phyloP scores from a whole-genome alignment of 306 rosid genomes.

The Pyrus bretschneideri region DNA sequence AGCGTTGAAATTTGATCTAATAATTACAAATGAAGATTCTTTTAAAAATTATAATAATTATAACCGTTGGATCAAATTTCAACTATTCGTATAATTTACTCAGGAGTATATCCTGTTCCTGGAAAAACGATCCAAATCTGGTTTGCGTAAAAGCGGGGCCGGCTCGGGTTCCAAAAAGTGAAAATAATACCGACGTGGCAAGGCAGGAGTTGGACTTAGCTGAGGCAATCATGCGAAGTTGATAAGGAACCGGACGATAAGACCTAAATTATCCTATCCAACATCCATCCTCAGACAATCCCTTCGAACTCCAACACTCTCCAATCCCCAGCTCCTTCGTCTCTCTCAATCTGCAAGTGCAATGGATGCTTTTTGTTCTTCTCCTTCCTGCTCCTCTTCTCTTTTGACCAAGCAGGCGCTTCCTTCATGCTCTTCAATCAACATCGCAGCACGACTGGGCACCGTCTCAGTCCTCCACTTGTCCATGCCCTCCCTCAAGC shows the following conservation, averaged over 20 bases:
- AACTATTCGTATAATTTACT: too few relatives aligned
- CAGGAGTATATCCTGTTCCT: too few relatives aligned
- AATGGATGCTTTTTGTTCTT: slow-evolving; percentile 40
- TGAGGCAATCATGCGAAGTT: background rate
- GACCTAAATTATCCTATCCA: slow-evolving; percentile 12
- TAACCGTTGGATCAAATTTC: too few relatives aligned
- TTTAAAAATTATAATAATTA: too few relatives aligned
- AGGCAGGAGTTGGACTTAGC: background rate
- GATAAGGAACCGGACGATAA: slow-evolving; percentile 1
- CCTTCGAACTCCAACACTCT: slow-evolving; percentile 14
- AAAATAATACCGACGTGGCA: background rate
- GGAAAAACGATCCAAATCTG: background rate
- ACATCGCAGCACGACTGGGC: slow-evolving; percentile 13
- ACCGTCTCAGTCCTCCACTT: slow-evolving; percentile 33
- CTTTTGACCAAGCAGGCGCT: slow-evolving; percentile 9
- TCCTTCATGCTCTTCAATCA: slow-evolving; percentile 13
- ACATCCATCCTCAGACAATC: slow-evolving; percentile 8
- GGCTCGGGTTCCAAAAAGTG: background rate
- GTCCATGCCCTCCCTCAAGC: slow-evolving; percentile 36
- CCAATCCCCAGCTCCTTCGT: background rate
- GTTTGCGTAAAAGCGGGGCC: background rate
- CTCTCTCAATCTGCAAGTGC: background rate
- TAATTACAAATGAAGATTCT: too few relatives aligned
- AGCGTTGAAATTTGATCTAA: too few relatives aligned
- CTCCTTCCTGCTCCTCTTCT: background rate